A percentile compares a stretch with the other conserved stretches of the same genome.
Conservation (phyloP, 2,329 filamentous ascomycete genomes). For the Gyromitra esculenta region DNA sequence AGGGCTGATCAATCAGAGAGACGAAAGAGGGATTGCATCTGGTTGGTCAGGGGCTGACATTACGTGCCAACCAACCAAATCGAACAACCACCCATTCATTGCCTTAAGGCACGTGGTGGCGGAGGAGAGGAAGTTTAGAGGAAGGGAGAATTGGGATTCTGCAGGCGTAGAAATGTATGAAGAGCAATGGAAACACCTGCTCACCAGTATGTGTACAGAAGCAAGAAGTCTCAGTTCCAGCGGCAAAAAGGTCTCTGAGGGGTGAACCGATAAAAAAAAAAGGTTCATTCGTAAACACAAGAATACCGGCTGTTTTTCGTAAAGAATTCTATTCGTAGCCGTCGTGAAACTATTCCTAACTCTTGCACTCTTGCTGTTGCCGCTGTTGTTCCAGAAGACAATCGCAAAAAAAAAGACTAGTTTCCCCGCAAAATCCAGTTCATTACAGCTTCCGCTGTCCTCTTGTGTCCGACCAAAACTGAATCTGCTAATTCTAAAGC, state of each 20-base stretch:
- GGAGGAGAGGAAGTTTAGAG: background rate
- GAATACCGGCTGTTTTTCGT: slow-evolving; percentile 15
- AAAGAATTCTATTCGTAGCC: slow-evolving; percentile 33
- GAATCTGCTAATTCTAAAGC: slow-evolving; percentile 6
- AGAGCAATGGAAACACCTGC: slow-evolving; percentile 31
- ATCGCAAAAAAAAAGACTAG: slow-evolving; percentile 23
- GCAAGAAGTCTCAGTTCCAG: background rate
- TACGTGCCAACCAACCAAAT: slow-evolving; percentile 32
- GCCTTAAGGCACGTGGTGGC: background rate
- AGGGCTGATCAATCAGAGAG: slow-evolving; percentile 20
- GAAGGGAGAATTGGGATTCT: slow-evolving; percentile 4
- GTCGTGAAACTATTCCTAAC: slow-evolving; percentile 37
- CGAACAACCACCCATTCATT: background rate
- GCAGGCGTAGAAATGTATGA: background rate
- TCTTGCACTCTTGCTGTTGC: slow-evolving; percentile 23
- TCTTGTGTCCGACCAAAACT: slow-evolving; percentile 13
- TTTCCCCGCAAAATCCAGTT: slow-evolving; percentile 30
- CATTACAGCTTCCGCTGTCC: slow-evolving; percentile 24
- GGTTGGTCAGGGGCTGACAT: slow-evolving; percentile 20
- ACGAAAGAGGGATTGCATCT: slow-evolving; percentile 5
- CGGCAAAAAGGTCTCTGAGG: slow-evolving; percentile 2
- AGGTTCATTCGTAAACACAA: slow-evolving; percentile 26
- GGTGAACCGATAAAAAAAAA: background rate
- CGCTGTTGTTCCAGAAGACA: slow-evolving; percentile 26
- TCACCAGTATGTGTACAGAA: slow-evolving; percentile 35